Evolutionary conservation across 75 land plant species (phyloP).

Genomic region (Cryptomeria japonica): DNA sequence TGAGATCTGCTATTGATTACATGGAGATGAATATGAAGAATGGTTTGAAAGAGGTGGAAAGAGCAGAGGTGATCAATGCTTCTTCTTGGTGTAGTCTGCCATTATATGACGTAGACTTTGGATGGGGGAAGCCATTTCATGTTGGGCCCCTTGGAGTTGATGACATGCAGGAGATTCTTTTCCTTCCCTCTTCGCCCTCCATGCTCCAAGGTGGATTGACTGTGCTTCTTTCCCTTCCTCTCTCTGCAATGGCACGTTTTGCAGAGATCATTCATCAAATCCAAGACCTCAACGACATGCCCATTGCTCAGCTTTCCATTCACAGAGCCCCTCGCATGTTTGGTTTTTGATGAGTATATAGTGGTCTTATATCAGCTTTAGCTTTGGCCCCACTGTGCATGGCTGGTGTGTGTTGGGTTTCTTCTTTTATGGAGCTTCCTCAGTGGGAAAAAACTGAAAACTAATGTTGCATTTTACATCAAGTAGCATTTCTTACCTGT

Average conservation of each 20-base stretch:
- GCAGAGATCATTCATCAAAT: background rate
- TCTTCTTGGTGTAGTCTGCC: constrained; percentile 20
- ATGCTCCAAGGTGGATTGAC: background rate
- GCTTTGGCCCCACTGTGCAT: no score
- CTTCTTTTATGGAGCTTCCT: no score
- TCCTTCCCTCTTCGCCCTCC: background rate
- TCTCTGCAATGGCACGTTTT: background rate
- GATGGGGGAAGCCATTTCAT: constrained; percentile 25
- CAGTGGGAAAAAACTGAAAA: no score
- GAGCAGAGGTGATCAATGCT: constrained; percentile 10
- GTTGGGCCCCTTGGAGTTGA: constrained; percentile 16
- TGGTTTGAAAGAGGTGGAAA: constrained; percentile 7
- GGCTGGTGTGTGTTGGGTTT: no score
- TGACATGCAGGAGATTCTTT: background rate
- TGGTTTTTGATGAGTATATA: no score
- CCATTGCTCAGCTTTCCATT: no score
- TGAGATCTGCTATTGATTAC: constrained; percentile 25
- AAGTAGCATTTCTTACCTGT: no score
- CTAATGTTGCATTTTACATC: no score
- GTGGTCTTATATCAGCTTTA: no score
- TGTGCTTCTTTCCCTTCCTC: background rate
- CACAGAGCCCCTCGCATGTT: no score
- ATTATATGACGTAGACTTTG: constrained; percentile 23
- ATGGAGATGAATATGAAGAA: constrained; percentile 11
- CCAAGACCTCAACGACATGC: no score